phyloP scores from a whole-genome alignment of 345 rosid genomes.

The Eucalyptus tenuipes region DNA sequence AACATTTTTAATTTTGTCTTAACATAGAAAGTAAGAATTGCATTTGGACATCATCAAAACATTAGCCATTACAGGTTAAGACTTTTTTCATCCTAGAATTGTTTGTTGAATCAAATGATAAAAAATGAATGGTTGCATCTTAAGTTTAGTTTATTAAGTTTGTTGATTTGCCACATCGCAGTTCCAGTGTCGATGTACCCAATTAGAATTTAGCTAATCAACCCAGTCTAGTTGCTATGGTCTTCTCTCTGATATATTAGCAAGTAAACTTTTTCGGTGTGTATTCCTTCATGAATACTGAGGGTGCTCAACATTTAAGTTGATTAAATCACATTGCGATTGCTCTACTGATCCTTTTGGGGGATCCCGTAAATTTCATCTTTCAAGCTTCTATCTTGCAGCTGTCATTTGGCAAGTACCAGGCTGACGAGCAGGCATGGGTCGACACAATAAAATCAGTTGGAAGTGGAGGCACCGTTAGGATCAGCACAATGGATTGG shows the following conservation, averaged over 20 bases:
- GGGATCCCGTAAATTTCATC: not conserved
- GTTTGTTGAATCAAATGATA: not conserved
- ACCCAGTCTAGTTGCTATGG: not conserved
- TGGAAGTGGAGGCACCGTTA: conserved; percentile 39
- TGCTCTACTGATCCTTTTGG: not conserved
- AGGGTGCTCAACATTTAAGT: not conserved
- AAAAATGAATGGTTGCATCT: not conserved
- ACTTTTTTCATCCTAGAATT: not conserved
- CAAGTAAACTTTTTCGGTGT: not conserved
- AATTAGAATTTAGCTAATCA: not conserved
- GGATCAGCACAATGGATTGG: conserved; percentile 89
- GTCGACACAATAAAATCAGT: conserved; percentile 68
- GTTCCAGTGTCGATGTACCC: not conserved
- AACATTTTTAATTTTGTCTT: not conserved
- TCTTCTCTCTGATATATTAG: not conserved
- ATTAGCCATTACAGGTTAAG: not conserved
- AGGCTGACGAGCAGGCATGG: conserved; percentile 87
- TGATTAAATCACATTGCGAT: not conserved
- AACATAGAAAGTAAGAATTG: not conserved
- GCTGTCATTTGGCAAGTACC: conserved; percentile 63
- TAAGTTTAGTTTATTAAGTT: not conserved
- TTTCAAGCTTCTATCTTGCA: conserved; percentile 3
- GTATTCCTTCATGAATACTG: not conserved
- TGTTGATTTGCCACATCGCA: not conserved
- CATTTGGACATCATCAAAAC: not conserved